Base-by-base conservation (phyloP, 2,329 filamentous ascomycete species). In the Pseudohalonectria lignicola region DNA sequence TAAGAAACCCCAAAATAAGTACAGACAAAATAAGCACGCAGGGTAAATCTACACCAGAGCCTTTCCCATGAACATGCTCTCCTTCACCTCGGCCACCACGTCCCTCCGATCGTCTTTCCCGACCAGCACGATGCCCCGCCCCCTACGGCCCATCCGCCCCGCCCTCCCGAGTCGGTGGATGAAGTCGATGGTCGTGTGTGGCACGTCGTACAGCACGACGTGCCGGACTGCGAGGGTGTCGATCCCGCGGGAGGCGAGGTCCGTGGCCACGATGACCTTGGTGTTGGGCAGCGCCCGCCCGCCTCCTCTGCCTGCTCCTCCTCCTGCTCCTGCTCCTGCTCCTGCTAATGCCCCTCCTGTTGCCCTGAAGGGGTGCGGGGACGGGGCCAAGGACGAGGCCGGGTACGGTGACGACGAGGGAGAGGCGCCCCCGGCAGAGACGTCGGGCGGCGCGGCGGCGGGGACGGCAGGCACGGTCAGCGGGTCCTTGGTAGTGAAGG, bases 141-240 rank as follows among this genome's bases (percentile, higher is more conserved):
- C 92, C 55, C 92, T 74, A 44, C 87, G 75, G 3, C 87, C 87
- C 86, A 96, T 96, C 25, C 92, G 76, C 0, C 92, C 92, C 2
- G 92, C 86, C 41, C 92, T 75, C 13, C 92, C 92, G 4, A 96
- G 75, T 13, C 93, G 82, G 60, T 98, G 93, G 52, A 98, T 95
- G 52, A 98, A 98, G 59, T 98, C 93, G 43, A 98, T 93, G 0
- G 87, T 94, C 0, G 86, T 94, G 55, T 96, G 90, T 4, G 92
- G 92, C n/a, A 98, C 90, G 55, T 98, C 87, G 58, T 94, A 96
- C 19, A 98, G 64, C 39, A 98, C 81, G 37, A 98, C 92, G 48
- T 94, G 86, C 41, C 85, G 75, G 15, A 96, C 90, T 15, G 86
- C 82, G 21, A 95, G 63, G 0, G 92, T 98, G 58, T 98, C 92